Conservation (phyloP, 805 yeast genomes). For the Nakazawaea ernobii region DNA sequence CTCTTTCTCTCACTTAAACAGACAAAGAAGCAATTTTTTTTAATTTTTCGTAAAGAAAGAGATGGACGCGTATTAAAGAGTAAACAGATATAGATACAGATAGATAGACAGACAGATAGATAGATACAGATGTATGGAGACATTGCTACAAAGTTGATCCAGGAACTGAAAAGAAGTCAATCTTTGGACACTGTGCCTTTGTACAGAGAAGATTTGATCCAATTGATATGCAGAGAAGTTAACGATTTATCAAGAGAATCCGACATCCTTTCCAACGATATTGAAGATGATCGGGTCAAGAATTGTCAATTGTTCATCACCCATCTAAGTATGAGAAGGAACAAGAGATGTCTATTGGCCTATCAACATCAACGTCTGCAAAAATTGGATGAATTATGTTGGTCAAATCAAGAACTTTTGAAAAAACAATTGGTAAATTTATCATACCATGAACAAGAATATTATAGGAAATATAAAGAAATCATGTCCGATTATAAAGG, state of each 20-base stretch:
- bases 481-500: constrained; percentile 73
- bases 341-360: constrained; percentile 85
- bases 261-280: constrained; percentile 33
- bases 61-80: background rate
- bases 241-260: constrained; percentile 54
- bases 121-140: constrained; percentile 74
- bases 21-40: too few species aligned
- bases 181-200: constrained; percentile 60
- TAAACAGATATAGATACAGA: background rate
- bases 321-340: constrained; percentile 73
- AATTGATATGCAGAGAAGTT: constrained; percentile 67
- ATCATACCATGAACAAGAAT: constrained; percentile 77
- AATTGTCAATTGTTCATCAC: constrained; percentile 66
- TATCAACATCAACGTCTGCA: constrained; percentile 71
- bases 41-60: too few species aligned
- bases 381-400: constrained; percentile 58
- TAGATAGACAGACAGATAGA: background rate
- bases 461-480: constrained; percentile 64
- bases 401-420: constrained; percentile 60
- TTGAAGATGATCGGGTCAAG: constrained; percentile 38
- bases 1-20: too few species aligned
- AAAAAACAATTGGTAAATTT: constrained; percentile 39
- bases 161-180: constrained; percentile 78
- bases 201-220: constrained; percentile 67
- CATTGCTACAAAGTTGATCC: constrained; percentile 70